Evolutionary conservation across 2,329 filamentous ascomycete genomes (phyloP).

Genomic region (Pseudocercospora cruenta): DNA sequence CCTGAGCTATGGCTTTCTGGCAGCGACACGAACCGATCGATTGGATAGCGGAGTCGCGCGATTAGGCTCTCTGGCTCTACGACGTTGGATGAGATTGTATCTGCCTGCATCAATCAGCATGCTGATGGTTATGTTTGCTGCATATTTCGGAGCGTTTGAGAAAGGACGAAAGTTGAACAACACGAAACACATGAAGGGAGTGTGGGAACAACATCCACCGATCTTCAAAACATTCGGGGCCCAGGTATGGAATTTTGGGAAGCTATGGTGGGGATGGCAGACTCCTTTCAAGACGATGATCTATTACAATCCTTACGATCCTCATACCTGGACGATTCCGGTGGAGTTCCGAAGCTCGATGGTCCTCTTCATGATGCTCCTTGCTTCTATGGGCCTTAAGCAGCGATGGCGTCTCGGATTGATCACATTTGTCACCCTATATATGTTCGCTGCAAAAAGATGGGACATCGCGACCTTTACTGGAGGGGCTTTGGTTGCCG

Average conservation of each 20-base stretch:
- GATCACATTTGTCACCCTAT: conserved; percentile 7
- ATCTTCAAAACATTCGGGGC: background rate
- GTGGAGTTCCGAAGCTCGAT: conserved; percentile 20
- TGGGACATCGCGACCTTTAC: conserved; percentile 25
- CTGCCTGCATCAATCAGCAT: conserved; percentile 21
- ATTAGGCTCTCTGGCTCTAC: conserved; percentile 14
- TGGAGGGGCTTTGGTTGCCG: conserved; percentile 21
- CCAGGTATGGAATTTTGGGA: background rate
- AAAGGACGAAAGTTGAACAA: conserved; percentile 7
- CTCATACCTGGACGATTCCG: conserved; percentile 23
- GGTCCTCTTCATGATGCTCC: conserved; percentile 17
- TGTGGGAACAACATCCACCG: conserved; percentile 24
- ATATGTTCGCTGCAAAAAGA: conserved; percentile 4
- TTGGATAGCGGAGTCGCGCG: background rate
- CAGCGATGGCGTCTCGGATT: conserved; percentile 17
- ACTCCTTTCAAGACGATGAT: background rate
- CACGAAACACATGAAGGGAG: conserved; percentile 11
- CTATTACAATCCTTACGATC: conserved; percentile 2
- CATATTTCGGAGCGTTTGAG: conserved; percentile 19
- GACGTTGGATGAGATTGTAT: conserved; percentile 20
- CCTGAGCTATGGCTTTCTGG: conserved; percentile 18
- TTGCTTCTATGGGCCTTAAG: conserved; percentile 17
- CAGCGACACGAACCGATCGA: background rate
- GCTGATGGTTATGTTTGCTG: conserved; percentile 15
- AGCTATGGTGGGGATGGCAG: background rate